These are phyloP conservation scores for Dendrothele bispora DNA, from an alignment of 768 basidiomycete genomes.

Conservation along the genomic window DNA sequence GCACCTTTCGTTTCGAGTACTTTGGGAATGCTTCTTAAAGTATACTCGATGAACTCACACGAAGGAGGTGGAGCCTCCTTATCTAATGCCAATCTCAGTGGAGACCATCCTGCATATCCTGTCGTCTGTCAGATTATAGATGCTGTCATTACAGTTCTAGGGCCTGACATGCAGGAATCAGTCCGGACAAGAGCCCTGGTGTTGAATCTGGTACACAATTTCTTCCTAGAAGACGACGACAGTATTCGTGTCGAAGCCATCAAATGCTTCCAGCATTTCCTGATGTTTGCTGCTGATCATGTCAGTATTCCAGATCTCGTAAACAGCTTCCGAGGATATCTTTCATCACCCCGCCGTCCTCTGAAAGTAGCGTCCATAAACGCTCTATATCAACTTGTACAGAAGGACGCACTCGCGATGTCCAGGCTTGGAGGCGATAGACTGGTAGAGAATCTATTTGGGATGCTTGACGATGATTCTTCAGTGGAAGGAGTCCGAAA, in stretches of 20 bases:
- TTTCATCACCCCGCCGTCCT: slow-evolving; percentile 78
- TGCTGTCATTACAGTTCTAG: slow-evolving; percentile 89
- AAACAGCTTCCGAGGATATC: slow-evolving; percentile 71
- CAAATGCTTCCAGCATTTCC: slow-evolving; percentile 93
- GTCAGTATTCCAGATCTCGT: slow-evolving; percentile 82
- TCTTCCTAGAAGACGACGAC: slow-evolving; percentile 84
- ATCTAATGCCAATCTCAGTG: slow-evolving; percentile 79
- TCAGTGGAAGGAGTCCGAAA: slow-evolving; percentile 91
- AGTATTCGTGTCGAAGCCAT: slow-evolving; percentile 91
- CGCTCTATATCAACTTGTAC: slow-evolving; percentile 94
- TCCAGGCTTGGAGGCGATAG: slow-evolving; percentile 92
- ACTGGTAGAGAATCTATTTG: slow-evolving; percentile 92
- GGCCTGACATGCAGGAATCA: slow-evolving; percentile 94
- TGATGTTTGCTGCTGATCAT: slow-evolving; percentile 91
- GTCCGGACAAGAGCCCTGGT: slow-evolving; percentile 75
- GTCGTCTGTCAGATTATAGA: slow-evolving; percentile 91
- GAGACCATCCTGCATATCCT: slow-evolving; percentile 90
- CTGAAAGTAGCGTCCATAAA: slow-evolving; percentile 95
- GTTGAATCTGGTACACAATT: slow-evolving; percentile 82
- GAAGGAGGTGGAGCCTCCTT: slow-evolving; percentile 90
- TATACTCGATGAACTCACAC: slow-evolving; percentile 88
- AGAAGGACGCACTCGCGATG: slow-evolving; percentile 89
- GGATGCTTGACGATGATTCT: slow-evolving; percentile 92
- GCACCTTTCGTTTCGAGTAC: slow-evolving; percentile 87
- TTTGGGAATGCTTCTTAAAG: slow-evolving; percentile 85